Base-by-base conservation (phyloP, 1,284 basidiomycete species). In the Melampsora larici-populina region DNA sequence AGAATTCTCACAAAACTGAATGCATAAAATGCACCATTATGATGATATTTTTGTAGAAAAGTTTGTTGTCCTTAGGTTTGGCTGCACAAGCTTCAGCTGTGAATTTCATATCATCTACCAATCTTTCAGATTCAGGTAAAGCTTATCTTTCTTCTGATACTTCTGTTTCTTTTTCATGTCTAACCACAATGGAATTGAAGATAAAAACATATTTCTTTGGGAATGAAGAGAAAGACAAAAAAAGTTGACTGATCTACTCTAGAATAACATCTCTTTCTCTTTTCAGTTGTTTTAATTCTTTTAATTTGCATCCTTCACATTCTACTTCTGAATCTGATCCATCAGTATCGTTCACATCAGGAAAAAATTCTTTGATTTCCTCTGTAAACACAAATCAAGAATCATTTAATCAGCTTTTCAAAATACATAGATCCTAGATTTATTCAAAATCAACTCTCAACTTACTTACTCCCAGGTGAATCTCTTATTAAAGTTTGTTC, bases 31-130 rank as follows among this genome's bases (percentile, higher is more conserved):
- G 94, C 95, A 82, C 97, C 97, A 85, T 97, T 98, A 87, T 99
- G 97, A 89, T 94, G 98, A 84, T 97, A 99, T 85, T 97, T 98
- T 84, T 99, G 94, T 81, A 98, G 85, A 86, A 99, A 98, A 81
- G 90, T 92, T 84, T 94, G 92, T 79, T 92, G 87, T 2, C 93
- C 93, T 93, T 91, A 26, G 91, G 89, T 84, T 95, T 94, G 71
- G 91, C 90, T 75, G 90, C 89, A 72, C 95, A 87, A 55, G 88
- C 86, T 83, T 91, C 89, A 79, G 92, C 88, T 2, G 94, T 95
- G 64, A 87, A 89, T 83, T 92, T 94, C 79, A 94, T 82, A 83
- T 99, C 96, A 84, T 98, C 96, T 82, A 89, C 90, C 82, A 97
- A 82, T 31, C 97, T 87, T 83, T 96, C 90, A 79, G 91, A 92